phyloP scores from a whole-genome alignment of 176 grass and related monocot genomes.

The Aegilops tauschii region DNA sequence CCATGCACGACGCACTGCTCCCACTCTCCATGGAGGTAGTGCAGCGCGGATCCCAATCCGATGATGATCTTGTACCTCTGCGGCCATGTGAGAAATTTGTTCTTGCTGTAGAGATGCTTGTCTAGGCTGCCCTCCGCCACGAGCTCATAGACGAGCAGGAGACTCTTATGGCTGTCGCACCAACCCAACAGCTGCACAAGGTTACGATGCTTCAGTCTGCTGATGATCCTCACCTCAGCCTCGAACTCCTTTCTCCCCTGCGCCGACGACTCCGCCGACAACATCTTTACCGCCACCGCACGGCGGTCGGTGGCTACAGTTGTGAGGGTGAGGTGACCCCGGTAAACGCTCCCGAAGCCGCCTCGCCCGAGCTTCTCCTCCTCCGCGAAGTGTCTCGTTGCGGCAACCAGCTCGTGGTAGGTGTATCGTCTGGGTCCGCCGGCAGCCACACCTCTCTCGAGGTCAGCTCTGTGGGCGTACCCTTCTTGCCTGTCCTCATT shows the following conservation, averaged over 20 bases:
- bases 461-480: not conserved
- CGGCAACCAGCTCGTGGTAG: not conserved
- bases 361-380: not conserved
- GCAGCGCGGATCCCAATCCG: not conserved
- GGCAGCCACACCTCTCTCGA: not conserved
- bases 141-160: not conserved
- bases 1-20: not conserved
- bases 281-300: not conserved
- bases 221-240: not conserved
- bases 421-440: not conserved
- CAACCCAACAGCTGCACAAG: not conserved
- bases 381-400: not conserved
- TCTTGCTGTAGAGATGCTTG: not conserved
- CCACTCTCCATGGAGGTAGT: not conserved
- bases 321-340: not conserved
- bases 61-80: not conserved
- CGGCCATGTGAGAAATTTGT: not conserved
- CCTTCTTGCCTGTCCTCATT: not conserved
- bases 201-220: not conserved
- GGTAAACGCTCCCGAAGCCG: not conserved
- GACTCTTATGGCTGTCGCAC: not conserved
- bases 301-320: no score
- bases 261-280: not conserved
- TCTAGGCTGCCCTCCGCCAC: not conserved
- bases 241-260: not conserved